phyloP scores from a whole-genome alignment of 345 rosid genomes.

The Populus euphratica region DNA sequence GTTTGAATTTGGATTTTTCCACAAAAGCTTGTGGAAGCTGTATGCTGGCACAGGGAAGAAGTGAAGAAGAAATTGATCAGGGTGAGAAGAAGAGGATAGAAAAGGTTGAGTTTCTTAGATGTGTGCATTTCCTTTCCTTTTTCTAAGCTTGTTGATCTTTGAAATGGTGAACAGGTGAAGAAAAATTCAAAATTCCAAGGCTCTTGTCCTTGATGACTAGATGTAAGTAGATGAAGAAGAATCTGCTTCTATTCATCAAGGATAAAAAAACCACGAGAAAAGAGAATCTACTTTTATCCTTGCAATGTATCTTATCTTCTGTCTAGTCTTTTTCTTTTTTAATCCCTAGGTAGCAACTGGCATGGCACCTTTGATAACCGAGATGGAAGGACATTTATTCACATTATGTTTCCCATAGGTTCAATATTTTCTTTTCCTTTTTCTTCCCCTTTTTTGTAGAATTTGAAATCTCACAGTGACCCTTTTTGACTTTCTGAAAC shows the following conservation, averaged over 20 bases:
- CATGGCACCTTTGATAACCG: background rate
- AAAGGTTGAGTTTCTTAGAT: constrained; percentile 23
- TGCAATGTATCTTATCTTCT: background rate
- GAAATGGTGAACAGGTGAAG: background rate
- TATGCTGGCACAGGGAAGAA: constrained; percentile 12
- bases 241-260: background rate
- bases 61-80: constrained; percentile 18
- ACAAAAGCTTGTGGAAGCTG: constrained; percentile 22
- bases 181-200: background rate
- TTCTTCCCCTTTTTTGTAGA: background rate
- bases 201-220: background rate
- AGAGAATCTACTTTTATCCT: constrained; percentile 16
- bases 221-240: constrained; percentile 10
- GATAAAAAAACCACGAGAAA: background rate
- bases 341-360: background rate
- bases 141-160: constrained; percentile 1
- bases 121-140: constrained; percentile 25
- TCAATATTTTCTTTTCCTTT: constrained; percentile 1
- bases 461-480: constrained; percentile 12
- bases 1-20: constrained; percentile 28
- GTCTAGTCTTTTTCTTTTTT: background rate
- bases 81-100: constrained; percentile 9
- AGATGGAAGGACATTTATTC: constrained; percentile 1
- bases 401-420: background rate
- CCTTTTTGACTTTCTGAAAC: background rate